Base-by-base conservation (phyloP, 768 basidiomycete species). In the Serpula lacrymans region DNA sequence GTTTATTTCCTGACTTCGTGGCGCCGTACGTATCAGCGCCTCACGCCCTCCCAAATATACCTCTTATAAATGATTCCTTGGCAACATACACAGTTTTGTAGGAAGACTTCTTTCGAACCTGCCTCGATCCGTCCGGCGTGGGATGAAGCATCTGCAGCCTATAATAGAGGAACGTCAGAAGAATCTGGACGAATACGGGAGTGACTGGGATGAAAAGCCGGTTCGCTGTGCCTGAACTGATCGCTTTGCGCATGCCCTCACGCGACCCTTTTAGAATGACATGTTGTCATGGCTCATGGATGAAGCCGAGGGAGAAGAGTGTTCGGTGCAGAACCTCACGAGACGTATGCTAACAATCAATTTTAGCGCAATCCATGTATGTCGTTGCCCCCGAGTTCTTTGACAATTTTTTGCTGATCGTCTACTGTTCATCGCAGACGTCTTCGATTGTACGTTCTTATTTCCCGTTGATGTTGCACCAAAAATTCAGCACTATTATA, bases 1-100 rank as follows among this genome's bases (percentile, higher is more conserved):
- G 41, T 5, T 9, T 55, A 0, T 58, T 69, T 20, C 73, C 73
- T 0, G 18, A 40, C 1, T 53, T 60, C 12, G 22, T 70, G 34
- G 51, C 50, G 37, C 58, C 58, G 66, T 68, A 37, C 34, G 50
- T 48, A 13, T 4, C 37, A 6, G 3, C 38, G 29, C n/a, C n/a
- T n/a, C n/a, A n/a, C n/a, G n/a, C n/a, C n/a, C n/a, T n/a, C n/a
- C n/a, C n/a, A n/a, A n/a, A n/a, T n/a, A n/a, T n/a, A n/a, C n/a
- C n/a, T n/a, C n/a, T n/a, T n/a, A n/a, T n/a, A n/a, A n/a, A n/a
- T n/a, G n/a, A n/a, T n/a, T n/a, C n/a, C n/a, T n/a, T n/a, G n/a
- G n/a, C n/a, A 26, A 30, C 12, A 16, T 32, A 11, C 18, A 10
- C 29, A 62, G 60, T 4, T 26, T 57, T 3, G 52, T 47, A 11